These are phyloP conservation scores for Debaryomyces hansenii DNA, from an alignment of 805 yeast genomes.

Conservation along the genomic window DNA sequence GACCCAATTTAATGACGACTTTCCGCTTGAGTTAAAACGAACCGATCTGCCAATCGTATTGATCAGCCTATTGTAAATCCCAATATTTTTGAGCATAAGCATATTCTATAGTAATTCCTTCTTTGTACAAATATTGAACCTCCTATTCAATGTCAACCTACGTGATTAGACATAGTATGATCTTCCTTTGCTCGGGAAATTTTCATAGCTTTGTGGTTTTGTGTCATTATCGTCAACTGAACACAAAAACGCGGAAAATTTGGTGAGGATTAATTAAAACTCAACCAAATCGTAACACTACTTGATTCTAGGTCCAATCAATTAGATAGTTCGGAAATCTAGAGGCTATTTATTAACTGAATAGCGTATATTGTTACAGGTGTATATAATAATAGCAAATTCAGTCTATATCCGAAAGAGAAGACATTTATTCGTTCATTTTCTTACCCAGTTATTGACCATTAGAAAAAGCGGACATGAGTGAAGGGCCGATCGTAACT, in stretches of 20 bases:
- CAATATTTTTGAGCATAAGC: slow-evolving; percentile 8
- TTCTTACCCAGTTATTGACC: background rate
- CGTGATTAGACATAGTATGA: no score
- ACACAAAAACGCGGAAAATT: background rate
- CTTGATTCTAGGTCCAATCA: background rate
- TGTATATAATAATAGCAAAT: background rate
- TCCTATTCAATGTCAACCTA: no score
- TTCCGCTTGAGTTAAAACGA: slow-evolving; percentile 22
- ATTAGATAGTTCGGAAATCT: background rate
- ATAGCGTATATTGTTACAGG: background rate
- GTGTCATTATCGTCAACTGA: background rate
- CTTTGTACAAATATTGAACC: background rate
- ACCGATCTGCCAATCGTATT: background rate
- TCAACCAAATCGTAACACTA: background rate
- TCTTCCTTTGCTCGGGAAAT: background rate
- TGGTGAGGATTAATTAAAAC: background rate
- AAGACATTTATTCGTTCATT: background rate
- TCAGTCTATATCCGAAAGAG: background rate
- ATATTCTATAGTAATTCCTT: background rate
- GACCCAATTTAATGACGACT: slow-evolving; percentile 61
- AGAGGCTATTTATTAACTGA: background rate
- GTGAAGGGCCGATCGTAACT: slow-evolving; percentile 1
- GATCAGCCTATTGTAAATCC: slow-evolving; percentile 5
- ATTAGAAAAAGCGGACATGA: background rate
- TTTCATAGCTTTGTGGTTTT: background rate